Evolutionary conservation across 345 rosid genomes (phyloP).

Genomic region (Streptanthus diversifolius): DNA sequence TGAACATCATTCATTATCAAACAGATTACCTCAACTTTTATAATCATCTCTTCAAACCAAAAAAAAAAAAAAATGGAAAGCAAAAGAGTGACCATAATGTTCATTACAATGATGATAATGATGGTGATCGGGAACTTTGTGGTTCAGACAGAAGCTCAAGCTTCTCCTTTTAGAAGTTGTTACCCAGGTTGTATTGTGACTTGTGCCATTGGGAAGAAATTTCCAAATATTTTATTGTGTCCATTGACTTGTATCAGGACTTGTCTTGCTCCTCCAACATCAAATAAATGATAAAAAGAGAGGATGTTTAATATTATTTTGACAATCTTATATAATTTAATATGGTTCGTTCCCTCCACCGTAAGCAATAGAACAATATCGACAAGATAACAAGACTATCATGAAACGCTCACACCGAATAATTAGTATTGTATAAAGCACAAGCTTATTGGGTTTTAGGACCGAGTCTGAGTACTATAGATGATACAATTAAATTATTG

Average conservation of each 20-base stretch:
- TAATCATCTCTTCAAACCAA: neutral
- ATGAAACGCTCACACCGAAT: neutral
- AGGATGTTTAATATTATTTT: neutral
- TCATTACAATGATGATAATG: constrained; percentile 16
- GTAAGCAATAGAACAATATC: neutral
- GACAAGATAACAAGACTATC: neutral
- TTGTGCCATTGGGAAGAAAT: constrained; percentile 4
- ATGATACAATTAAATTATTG: too few relatives aligned
- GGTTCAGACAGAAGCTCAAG: constrained; percentile 23
- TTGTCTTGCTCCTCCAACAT: neutral
- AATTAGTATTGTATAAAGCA: neutral
- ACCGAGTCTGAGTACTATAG: neutral
- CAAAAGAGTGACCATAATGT: constrained; percentile 2
- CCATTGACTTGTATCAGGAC: constrained; percentile 12
- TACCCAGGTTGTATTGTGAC: neutral
- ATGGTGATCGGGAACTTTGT: constrained; percentile 15
- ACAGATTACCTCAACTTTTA: neutral
- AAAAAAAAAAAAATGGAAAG: neutral
- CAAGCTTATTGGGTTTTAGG: neutral
- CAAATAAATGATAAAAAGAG: neutral
- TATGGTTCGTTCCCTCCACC: neutral
- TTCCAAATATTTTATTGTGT: neutral
- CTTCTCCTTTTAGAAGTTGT: neutral
- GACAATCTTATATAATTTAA: neutral
- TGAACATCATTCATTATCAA: neutral